A percentile compares a stretch with the other conserved stretches of the same genome.
Evolutionary conservation across 2,329 filamentous ascomycete genomes (phyloP).

Genomic region (Cladosporium sp.): DNA sequence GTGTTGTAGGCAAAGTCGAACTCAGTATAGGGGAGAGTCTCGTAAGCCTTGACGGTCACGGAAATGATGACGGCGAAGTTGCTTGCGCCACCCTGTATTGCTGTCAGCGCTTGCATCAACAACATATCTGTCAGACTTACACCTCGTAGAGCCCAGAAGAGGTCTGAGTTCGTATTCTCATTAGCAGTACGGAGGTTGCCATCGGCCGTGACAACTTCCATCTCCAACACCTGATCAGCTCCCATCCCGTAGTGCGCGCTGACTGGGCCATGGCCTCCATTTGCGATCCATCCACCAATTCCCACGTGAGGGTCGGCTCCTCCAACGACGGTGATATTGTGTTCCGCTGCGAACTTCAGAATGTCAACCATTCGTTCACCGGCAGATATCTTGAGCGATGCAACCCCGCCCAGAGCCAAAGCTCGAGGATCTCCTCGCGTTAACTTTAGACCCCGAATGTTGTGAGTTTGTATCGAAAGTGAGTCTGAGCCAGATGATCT

Average conservation of each 20-base stretch:
- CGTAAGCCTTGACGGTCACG: slow-evolving; percentile 51
- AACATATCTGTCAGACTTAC: slow-evolving; percentile 2
- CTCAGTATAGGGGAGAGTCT: slow-evolving; percentile 40
- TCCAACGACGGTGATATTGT: slow-evolving; percentile 50
- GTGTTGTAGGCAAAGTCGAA: slow-evolving; percentile 42
- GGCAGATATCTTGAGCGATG: slow-evolving; percentile 46
- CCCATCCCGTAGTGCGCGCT: slow-evolving; percentile 53
- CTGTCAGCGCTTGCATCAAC: not conserved
- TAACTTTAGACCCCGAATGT: slow-evolving; percentile 3
- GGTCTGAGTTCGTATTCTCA: slow-evolving; percentile 46
- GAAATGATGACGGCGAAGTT: slow-evolving; percentile 56
- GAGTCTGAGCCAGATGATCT: slow-evolving; percentile 12
- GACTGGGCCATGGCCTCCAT: slow-evolving; percentile 56
- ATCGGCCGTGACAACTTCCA: slow-evolving; percentile 42
- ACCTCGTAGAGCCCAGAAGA: slow-evolving; percentile 62
- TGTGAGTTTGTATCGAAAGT: slow-evolving; percentile 10
- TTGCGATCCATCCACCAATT: slow-evolving; percentile 57
- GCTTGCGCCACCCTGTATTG: slow-evolving; percentile 49
- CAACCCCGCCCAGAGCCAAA: slow-evolving; percentile 3
- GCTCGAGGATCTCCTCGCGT: slow-evolving; percentile 12
- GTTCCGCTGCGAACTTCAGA: slow-evolving; percentile 42
- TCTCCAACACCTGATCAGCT: slow-evolving; percentile 55
- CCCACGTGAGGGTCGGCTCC: slow-evolving; percentile 55
- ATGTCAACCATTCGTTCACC: slow-evolving; percentile 51
- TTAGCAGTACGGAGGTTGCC: slow-evolving; percentile 48